Evolutionary conservation across 805 yeast species (phyloP).

Genomic region (Wickerhamiella lipophila): DNA sequence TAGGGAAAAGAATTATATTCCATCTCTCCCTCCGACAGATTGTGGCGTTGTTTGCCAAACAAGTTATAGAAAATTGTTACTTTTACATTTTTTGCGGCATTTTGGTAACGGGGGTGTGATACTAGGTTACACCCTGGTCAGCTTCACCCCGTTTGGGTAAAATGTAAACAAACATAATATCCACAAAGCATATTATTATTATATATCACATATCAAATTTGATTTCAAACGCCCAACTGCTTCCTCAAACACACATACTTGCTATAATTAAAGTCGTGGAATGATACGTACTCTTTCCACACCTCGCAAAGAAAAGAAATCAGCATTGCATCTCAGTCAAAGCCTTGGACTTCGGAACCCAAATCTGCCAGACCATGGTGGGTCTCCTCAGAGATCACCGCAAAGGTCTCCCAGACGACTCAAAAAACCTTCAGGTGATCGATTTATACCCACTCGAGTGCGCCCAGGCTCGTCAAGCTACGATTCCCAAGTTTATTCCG

Average conservation of each 20-base stretch:
- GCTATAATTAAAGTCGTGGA: not conserved
- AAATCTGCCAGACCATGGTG: not conserved
- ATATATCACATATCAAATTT: not conserved
- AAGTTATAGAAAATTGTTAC: too few species aligned
- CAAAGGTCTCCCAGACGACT: constrained; percentile 2
- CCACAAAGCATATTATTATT: not conserved
- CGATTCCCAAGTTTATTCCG: constrained; percentile 1
- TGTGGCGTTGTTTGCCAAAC: too few species aligned
- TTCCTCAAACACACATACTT: not conserved
- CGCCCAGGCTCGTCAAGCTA: constrained; percentile 8
- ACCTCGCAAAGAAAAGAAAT: constrained; percentile 1
- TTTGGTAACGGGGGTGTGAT: not conserved
- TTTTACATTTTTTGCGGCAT: too few species aligned
- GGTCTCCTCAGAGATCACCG: not conserved
- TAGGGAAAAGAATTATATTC: too few species aligned
- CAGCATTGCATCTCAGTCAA: constrained; percentile 1
- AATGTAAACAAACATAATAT: constrained; percentile 3
- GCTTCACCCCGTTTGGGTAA: constrained; percentile 5
- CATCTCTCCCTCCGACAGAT: too few species aligned
- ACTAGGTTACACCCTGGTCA: not conserved
- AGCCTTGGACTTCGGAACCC: constrained; percentile 4
- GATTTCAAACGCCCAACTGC: not conserved
- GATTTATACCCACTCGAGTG: constrained; percentile 11
- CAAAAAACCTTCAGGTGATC: not conserved
- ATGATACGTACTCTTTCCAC: not conserved